These are phyloP conservation scores for Limonomyces culmigenus DNA, from an alignment of 1,284 basidiomycete species.

Conservation along the genomic window DNA sequence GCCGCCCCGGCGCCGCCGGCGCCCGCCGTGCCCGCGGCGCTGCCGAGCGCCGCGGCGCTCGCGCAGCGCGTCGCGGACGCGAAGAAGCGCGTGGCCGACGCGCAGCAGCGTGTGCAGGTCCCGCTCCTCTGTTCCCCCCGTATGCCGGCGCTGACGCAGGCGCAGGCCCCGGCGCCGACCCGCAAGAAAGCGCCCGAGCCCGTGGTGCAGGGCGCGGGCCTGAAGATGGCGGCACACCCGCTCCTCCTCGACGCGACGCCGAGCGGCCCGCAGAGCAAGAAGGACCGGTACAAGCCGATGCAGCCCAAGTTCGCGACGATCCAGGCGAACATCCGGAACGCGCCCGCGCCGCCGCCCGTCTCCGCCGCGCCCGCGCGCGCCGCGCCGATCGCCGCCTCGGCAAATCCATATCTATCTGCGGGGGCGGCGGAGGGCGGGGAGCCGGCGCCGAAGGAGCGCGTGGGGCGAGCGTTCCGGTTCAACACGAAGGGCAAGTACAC, in stretches of 20 bases:
- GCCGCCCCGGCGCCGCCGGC: slow-evolving; percentile 15
- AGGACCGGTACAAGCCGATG: slow-evolving; percentile 90
- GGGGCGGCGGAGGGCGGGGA: slow-evolving; percentile 32
- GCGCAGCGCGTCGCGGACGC: slow-evolving; percentile 61
- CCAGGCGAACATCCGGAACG: slow-evolving; percentile 67
- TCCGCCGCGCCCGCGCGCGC: slow-evolving; percentile 24
- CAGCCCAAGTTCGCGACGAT: slow-evolving; percentile 93
- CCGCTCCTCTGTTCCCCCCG: background rate
- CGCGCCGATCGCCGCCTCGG: slow-evolving; percentile 20
- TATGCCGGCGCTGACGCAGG: slow-evolving; percentile 6
- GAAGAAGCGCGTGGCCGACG: slow-evolving; percentile 61
- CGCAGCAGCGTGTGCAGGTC: slow-evolving; percentile 45
- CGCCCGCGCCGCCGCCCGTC: slow-evolving; percentile 43
- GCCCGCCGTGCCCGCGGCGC: slow-evolving; percentile 19
- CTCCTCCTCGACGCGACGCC: slow-evolving; percentile 53
- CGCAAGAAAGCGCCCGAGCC: slow-evolving; percentile 45
- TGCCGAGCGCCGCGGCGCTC: slow-evolving; percentile 43
- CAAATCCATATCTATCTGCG: slow-evolving; percentile 53
- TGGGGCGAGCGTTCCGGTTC: slow-evolving; percentile 65
- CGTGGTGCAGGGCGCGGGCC: slow-evolving; percentile 61
- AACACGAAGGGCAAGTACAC: slow-evolving; percentile 86
- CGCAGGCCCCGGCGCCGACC: slow-evolving; percentile 19
- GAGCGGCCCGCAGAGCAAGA: slow-evolving; percentile 52
- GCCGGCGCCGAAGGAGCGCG: slow-evolving; percentile 51
- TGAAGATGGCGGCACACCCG: slow-evolving; percentile 83